phyloP scores from a whole-genome alignment of 345 rosid species.

The Gossypium thurberi region DNA sequence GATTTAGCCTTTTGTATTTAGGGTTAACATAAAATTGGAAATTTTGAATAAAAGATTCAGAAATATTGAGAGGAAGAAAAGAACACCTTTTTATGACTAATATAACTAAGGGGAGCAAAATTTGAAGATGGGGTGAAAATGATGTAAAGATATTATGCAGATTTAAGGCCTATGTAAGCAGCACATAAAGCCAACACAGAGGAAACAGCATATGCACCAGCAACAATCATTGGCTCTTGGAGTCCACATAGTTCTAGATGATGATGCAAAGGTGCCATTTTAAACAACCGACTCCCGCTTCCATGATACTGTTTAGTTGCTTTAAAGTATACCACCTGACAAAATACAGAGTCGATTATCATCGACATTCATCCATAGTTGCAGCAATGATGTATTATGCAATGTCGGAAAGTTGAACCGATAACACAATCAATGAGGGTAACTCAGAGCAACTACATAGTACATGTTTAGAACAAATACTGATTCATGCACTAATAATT shows the following conservation, averaged over 20 bases:
- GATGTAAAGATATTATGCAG: slow-evolving; percentile 31
- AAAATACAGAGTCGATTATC: not conserved
- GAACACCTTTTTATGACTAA: no score
- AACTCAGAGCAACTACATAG: not conserved
- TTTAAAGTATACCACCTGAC: slow-evolving; percentile 38
- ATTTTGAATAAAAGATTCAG: no score
- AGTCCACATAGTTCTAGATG: slow-evolving; percentile 43
- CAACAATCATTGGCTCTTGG: slow-evolving; percentile 50
- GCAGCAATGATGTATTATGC: not conserved
- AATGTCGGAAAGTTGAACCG: not conserved
- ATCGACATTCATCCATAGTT: not conserved
- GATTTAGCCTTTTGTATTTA: no score
- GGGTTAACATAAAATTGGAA: no score
- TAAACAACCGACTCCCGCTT: slow-evolving; percentile 30
- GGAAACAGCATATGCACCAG: slow-evolving; percentile 41
- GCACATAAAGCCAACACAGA: slow-evolving; percentile 42
- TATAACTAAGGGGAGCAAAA: not conserved
- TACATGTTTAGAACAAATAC: not conserved
- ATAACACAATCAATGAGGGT: not conserved
- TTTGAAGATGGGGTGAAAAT: not conserved
- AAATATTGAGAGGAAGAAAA: no score
- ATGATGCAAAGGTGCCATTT: slow-evolving; percentile 51
- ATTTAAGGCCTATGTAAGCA: slow-evolving; percentile 50
- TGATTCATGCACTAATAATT: not conserved
- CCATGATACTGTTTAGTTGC: slow-evolving; percentile 31